Evolutionary conservation across 2,329 filamentous ascomycete species (phyloP).

Genomic region (Pseudogymnoascus sp.): DNA sequence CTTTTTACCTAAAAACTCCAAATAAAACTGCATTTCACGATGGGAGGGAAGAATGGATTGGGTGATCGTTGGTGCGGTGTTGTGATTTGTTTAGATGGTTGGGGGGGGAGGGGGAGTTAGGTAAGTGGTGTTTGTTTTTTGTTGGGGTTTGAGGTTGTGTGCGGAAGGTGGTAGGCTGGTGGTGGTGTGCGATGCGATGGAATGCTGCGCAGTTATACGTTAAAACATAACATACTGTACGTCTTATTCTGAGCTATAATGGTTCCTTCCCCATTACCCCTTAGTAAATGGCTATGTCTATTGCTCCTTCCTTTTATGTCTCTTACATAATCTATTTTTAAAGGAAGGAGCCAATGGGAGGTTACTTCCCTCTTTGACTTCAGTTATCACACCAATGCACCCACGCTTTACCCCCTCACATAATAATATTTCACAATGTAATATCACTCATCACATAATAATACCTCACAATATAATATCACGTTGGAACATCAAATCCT

Average conservation of each 20-base stretch:
- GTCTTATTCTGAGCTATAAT: too few species aligned
- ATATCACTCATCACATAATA: background rate
- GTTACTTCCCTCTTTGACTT: background rate
- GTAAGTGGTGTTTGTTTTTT: background rate
- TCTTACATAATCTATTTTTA: background rate
- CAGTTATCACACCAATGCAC: background rate
- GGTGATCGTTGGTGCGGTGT: background rate
- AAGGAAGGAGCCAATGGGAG: background rate
- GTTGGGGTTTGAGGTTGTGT: background rate
- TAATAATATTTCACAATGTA: too few species aligned
- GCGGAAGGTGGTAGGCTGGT: background rate
- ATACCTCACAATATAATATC: background rate
- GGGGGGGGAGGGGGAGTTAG: background rate
- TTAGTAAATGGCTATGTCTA: background rate
- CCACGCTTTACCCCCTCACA: too few species aligned
- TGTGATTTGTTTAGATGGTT: background rate
- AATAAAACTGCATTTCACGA: background rate
- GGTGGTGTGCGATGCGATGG: background rate
- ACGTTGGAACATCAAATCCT: background rate
- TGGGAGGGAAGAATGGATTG: background rate
- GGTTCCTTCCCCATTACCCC: too few species aligned
- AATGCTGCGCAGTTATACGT: background rate
- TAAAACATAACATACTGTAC: background rate
- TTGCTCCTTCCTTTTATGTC: background rate
- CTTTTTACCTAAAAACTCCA: background rate